phyloP scores from a whole-genome alignment of 164 flowering plant genomes.

The Cinnamomum chago region DNA sequence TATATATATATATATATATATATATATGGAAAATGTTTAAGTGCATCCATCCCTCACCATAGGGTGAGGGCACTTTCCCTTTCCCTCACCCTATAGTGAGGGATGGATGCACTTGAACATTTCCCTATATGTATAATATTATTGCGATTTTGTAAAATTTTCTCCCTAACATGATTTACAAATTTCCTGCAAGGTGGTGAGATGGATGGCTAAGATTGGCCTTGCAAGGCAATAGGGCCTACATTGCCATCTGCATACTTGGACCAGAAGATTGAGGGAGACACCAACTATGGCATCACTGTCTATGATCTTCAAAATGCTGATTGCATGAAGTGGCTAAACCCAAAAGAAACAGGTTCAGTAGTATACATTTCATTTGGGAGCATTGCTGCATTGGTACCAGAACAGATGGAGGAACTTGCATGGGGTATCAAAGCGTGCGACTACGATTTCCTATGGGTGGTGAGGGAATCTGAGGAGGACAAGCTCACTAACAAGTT shows the following conservation, averaged over 20 bases:
- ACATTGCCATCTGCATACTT: slow-evolving; percentile 38
- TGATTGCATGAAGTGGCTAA: slow-evolving; percentile 34
- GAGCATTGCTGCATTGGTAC: slow-evolving; percentile 21
- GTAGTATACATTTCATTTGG: slow-evolving; percentile 45
- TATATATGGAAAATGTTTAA: no score
- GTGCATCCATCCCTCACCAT: no score
- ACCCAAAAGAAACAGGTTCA: slow-evolving; percentile 19
- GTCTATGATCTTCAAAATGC: slow-evolving; percentile 13
- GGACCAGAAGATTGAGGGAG: slow-evolving; percentile 24
- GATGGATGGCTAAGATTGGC: slow-evolving; percentile 25
- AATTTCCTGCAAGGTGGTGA: slow-evolving; percentile 43
- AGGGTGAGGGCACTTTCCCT: no score
- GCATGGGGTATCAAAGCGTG: slow-evolving; percentile 10
- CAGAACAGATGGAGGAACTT: slow-evolving; percentile 34
- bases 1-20: no score
- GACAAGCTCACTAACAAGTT: slow-evolving; percentile 24
- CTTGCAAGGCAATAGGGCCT: slow-evolving; percentile 32
- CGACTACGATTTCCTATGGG: slow-evolving; percentile 10
- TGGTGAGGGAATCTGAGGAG: slow-evolving; percentile 17
- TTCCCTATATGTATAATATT: no score
- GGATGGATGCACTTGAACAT: no score
- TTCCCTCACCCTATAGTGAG: no score
- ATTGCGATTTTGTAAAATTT: not conserved
- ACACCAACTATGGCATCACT: slow-evolving; percentile 27
- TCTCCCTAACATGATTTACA: not conserved